phyloP scores from a whole-genome alignment of 352 stramenopile genomes.

The Pythium oligandrum region DNA sequence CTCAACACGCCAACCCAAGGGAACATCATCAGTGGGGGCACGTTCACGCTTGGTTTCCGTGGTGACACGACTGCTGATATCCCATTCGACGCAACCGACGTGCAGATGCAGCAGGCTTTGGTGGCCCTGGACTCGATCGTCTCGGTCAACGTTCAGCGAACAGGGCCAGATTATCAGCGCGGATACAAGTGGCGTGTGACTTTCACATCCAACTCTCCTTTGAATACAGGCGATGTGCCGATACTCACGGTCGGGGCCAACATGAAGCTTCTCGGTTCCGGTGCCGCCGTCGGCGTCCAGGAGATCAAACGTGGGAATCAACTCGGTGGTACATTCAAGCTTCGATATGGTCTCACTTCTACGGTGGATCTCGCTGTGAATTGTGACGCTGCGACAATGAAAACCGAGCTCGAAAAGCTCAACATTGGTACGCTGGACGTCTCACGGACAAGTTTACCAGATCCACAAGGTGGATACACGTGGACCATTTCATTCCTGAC shows the following conservation, averaged over 20 bases:
- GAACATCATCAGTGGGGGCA: conserved; percentile 73
- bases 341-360: conserved; percentile 34
- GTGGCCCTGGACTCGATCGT: conserved; percentile 55
- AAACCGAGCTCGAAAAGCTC: conserved; percentile 47
- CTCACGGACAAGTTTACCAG: conserved; percentile 41
- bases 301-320: conserved; percentile 53
- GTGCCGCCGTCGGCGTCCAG: conserved; percentile 30
- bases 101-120: conserved; percentile 52
- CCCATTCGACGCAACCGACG: conserved; percentile 68
- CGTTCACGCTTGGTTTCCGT: conserved; percentile 90
- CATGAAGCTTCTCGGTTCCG: conserved; percentile 27
- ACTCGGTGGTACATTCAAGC: conserved; percentile 57
- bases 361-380: conserved; percentile 80
- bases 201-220: conserved; percentile 47
- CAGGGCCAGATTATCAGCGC: conserved; percentile 43
- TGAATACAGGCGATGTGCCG: conserved; percentile 61
- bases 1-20: conserved; percentile 52
- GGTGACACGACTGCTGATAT: conserved; percentile 87
- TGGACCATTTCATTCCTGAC: conserved; percentile 94
- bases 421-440: conserved; percentile 61
- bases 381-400: conserved; percentile 68
- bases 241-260: conserved; percentile 43
- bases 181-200: conserved; percentile 78
- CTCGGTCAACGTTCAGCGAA: conserved; percentile 52
- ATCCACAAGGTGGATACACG: conserved; percentile 87